These are phyloP conservation scores for Cetradonia linearis DNA, from an alignment of 495 filamentous ascomycete species.

Conservation along the genomic window DNA sequence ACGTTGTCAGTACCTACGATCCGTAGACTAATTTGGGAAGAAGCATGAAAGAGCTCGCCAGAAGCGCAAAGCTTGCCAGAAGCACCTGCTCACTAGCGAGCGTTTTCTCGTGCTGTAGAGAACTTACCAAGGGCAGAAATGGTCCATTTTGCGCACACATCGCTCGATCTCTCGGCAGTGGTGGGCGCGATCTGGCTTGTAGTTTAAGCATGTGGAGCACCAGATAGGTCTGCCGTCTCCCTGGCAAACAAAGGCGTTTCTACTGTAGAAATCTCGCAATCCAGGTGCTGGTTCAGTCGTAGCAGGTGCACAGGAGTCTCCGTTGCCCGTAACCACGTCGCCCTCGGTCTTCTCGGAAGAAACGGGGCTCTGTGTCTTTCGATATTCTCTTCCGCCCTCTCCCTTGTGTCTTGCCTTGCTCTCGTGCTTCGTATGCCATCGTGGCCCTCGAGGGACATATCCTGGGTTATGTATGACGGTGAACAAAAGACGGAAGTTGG, in stretches of 20 bases:
- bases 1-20: slow-evolving; percentile 10
- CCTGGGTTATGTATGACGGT: slow-evolving; percentile 59
- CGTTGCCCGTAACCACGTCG: slow-evolving; percentile 23
- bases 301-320: slow-evolving; percentile 13
- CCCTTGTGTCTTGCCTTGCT: slow-evolving; percentile 25
- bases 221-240: slow-evolving; percentile 67
- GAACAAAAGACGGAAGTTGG: slow-evolving; percentile 58
- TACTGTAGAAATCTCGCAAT: slow-evolving; percentile 56
- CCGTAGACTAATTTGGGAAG: too few species aligned
- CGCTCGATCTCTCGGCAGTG: slow-evolving; percentile 73
- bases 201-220: slow-evolving; percentile 68
- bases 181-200: slow-evolving; percentile 76
- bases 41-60: not conserved
- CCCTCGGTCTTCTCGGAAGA: slow-evolving; percentile 26
- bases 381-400: not conserved
- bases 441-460: slow-evolving; percentile 51
- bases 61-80: not conserved
- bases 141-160: slow-evolving; percentile 83
- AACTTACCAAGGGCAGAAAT: slow-evolving; percentile 79
- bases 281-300: slow-evolving; percentile 23
- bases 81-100: not conserved
- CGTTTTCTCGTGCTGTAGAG: not conserved
- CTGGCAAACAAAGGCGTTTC: slow-evolving; percentile 74
- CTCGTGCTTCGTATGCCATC: slow-evolving; percentile 21
- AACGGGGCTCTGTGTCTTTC: slow-evolving; percentile 2